These are phyloP conservation scores for Podospora pseudoanserina DNA, from an alignment of 495 filamentous ascomycete species.

Conservation along the genomic window DNA sequence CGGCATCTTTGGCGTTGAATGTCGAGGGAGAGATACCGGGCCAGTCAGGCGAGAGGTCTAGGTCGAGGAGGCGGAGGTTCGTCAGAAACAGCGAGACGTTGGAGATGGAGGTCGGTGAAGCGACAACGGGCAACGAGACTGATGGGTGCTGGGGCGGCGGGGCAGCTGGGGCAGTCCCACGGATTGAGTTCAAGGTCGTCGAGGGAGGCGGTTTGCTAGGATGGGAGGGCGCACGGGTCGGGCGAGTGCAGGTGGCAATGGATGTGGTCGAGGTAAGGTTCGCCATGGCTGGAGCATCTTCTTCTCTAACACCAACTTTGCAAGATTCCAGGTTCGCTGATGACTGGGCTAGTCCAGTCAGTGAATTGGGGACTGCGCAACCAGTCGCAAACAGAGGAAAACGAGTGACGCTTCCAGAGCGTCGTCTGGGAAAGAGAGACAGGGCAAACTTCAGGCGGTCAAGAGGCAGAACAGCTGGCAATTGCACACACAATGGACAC, in stretches of 20 bases:
- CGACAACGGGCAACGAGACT: conserved; percentile 11
- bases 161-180: conserved; percentile 10
- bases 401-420: not conserved
- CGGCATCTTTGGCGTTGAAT: conserved; percentile 63
- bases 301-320: not conserved
- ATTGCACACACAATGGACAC: conserved; percentile 6
- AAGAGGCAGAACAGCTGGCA: not conserved
- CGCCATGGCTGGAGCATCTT: conserved; percentile 31
- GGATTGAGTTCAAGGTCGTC: conserved; percentile 13
- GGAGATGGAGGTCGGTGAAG: conserved; percentile 20
- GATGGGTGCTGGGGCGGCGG: conserved; percentile 8
- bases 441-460: conserved; percentile 8
- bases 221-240: conserved; percentile 22
- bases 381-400: not conserved
- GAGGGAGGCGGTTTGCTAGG: conserved; percentile 19
- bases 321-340: conserved; percentile 4
- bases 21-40: conserved; percentile 61
- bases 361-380: not conserved
- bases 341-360: not conserved
- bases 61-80: conserved; percentile 73
- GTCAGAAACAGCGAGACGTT: conserved; percentile 64
- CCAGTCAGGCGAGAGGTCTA: conserved; percentile 74
- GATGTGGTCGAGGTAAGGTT: conserved; percentile 22
- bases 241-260: conserved; percentile 24
- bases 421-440: not conserved